phyloP scores from a whole-genome alignment of 192 early-diverging fungal species.

The Coemansia sp. region DNA sequence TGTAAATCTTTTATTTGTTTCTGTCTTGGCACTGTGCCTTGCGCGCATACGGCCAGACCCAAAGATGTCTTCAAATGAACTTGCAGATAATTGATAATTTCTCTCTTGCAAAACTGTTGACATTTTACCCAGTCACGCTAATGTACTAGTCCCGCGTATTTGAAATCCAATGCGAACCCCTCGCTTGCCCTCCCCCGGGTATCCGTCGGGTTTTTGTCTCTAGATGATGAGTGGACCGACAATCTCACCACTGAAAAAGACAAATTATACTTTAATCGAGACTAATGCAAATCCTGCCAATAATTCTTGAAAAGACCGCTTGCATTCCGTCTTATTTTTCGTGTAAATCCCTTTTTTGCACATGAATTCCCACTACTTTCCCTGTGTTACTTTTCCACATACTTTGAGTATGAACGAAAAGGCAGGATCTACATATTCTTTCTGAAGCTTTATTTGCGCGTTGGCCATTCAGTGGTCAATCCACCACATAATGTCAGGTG shows the following conservation, averaged over 20 bases:
- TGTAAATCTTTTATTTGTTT: not conserved
- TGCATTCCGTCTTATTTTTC: not conserved
- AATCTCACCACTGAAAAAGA: not conserved
- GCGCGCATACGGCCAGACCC: too few relatives aligned
- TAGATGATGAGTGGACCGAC: not conserved
- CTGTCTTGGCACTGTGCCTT: not conserved
- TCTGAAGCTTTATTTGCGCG: too few relatives aligned
- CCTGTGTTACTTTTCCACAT: not conserved
- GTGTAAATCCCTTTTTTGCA: not conserved
- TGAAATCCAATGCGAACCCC: too few relatives aligned
- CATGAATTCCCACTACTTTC: too few relatives aligned
- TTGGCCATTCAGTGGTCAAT: too few relatives aligned
- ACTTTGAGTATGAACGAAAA: not conserved
- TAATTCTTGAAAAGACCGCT: too few relatives aligned
- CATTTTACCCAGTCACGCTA: too few relatives aligned
- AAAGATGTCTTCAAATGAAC: not conserved
- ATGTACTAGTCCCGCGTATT: too few relatives aligned
- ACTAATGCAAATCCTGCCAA: slow-evolving; percentile 3
- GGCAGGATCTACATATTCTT: too few relatives aligned
- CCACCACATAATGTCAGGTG: too few relatives aligned
- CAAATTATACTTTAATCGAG: not conserved
- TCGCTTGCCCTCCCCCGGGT: too few relatives aligned
- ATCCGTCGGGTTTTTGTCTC: not conserved
- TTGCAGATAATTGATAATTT: not conserved
- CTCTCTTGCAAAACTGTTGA: too few relatives aligned